Evolutionary conservation across 805 yeast species (phyloP).

Genomic region (Metschnikowia santaceciliae): DNA sequence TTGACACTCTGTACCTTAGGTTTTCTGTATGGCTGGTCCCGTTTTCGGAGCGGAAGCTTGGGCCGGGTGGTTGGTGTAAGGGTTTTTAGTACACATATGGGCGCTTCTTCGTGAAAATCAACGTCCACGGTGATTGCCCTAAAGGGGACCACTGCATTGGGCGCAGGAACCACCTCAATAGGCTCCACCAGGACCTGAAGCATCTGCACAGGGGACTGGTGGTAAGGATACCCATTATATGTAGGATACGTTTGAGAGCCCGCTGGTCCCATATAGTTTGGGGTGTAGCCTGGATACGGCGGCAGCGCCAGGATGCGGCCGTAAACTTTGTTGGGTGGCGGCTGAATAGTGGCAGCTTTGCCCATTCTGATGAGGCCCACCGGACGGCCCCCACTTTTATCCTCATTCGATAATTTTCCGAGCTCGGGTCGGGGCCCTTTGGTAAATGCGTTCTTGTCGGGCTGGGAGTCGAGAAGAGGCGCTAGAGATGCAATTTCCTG

Average conservation of each 20-base stretch:
- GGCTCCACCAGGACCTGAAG: conserved; percentile 30
- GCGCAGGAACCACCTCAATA: conserved; percentile 23
- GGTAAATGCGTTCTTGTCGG: conserved; percentile 1
- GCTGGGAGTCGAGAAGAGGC: conserved; percentile 36
- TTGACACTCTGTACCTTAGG: conserved; percentile 67
- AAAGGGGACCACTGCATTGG: conserved; percentile 19
- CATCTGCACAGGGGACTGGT: conserved; percentile 32
- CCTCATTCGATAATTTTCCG: neutral
- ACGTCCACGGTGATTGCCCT: conserved; percentile 28
- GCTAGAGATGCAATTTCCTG: conserved; percentile 40
- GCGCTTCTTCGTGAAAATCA: conserved; percentile 16
- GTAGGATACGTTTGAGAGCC: conserved; percentile 1
- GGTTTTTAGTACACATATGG: conserved; percentile 33
- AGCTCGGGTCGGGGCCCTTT: neutral
- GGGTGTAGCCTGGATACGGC: neutral
- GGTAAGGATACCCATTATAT: conserved; percentile 1
- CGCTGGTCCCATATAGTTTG: neutral
- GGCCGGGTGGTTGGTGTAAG: conserved; percentile 28
- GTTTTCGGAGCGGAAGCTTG: conserved; percentile 29
- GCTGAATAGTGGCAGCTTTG: conserved; percentile 43
- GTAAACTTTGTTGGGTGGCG: conserved; percentile 38
- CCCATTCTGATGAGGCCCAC: conserved; percentile 31
- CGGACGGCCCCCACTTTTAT: conserved; percentile 20
- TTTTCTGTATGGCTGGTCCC: conserved; percentile 35
- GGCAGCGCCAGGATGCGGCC: conserved; percentile 13